phyloP scores from a whole-genome alignment of 805 yeast genomes.

The Wickerhamiella vanderwaltii region DNA sequence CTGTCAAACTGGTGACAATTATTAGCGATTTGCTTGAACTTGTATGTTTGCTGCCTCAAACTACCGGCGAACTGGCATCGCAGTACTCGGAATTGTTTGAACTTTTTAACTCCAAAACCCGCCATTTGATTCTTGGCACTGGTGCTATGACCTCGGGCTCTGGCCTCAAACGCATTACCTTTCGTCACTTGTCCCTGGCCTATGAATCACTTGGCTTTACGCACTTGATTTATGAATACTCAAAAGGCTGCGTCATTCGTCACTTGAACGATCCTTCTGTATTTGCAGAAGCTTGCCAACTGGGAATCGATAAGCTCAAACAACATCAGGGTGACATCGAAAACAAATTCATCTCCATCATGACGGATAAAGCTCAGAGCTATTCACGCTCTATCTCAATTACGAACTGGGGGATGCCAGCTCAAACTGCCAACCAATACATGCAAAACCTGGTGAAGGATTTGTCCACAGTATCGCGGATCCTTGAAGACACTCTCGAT shows the following conservation, averaged over 20 bases:
- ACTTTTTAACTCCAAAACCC: slow-evolving; percentile 41
- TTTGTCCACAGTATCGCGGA: slow-evolving; percentile 49
- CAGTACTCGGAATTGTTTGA: slow-evolving; percentile 36
- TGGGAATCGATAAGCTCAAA: slow-evolving; percentile 32
- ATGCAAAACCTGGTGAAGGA: slow-evolving; percentile 59
- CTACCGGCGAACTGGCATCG: slow-evolving; percentile 20
- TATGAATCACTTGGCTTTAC: slow-evolving; percentile 50
- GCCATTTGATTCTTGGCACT: slow-evolving; percentile 55
- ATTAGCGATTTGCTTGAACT: slow-evolving; percentile 46
- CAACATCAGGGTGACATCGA: slow-evolving; percentile 56
- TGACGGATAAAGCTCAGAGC: slow-evolving; percentile 48
- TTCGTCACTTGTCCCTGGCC: slow-evolving; percentile 56
- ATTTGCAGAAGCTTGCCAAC: slow-evolving; percentile 29
- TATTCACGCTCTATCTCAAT: slow-evolving; percentile 39
- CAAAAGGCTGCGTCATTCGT: slow-evolving; percentile 27
- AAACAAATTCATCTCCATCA: slow-evolving; percentile 52
- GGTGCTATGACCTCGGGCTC: slow-evolving; percentile 61
- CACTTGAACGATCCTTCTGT: slow-evolving; percentile 15
- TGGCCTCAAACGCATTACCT: slow-evolving; percentile 59
- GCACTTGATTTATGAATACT: slow-evolving; percentile 30
- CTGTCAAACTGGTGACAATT: slow-evolving; percentile 30
- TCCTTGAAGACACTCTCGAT: slow-evolving; percentile 41
- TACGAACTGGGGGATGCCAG: slow-evolving; percentile 40
- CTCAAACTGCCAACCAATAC: slow-evolving; percentile 44
- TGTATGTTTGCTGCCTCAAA: slow-evolving; percentile 42